Evolutionary conservation across 306 rosid genomes (phyloP), one percentile per base, ranked within the genome.

Genomic region (Cicer yamashitae): DNA sequence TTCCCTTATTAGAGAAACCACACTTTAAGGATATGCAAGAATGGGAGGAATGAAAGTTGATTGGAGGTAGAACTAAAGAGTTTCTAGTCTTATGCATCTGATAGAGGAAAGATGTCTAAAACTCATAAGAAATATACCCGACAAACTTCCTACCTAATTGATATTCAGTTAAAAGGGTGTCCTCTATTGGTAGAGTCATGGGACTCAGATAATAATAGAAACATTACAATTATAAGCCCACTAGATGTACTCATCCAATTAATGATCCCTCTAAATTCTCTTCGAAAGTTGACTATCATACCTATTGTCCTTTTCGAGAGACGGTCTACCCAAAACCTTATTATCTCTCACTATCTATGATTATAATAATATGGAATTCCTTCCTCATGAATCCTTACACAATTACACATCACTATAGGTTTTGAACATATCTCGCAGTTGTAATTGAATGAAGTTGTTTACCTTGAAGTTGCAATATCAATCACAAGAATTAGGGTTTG

Each of bases 11-110:
- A 10, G 2, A 30, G 59, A 45, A 10, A 12, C n/a, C 45, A 47
- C 45, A 15, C 0, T 59, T 73, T 45, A 13, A 14, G 9, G 43
- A 18, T 1, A 74, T 74, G 78, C 56, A 7, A 30, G 48, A 30
- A 12, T 60, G 70, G 77, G 69, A 73, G 47, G 77, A 73, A 12
- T 45, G 59, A 47, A 14, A 7, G 6, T 3, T 10, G 45, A 13
- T 74, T n/a, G 48, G 39, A 46, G 60, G 20, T 30, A 57, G 10
- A 46, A 7, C 10, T 59, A 14, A 7, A 25, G 60, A 60, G 7
- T 60, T 74, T 46, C 70, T n/a, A 6, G 47, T 10, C 48, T 60
- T 0, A 10, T 1, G 10, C 12, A 30, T 7, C 34, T 60, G 2
- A 13, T 6, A 18, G 6, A 45, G 7, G 4, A 8, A 5, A 17